A percentile compares a stretch with the other conserved stretches of the same genome.
Evolutionary conservation across 352 stramenopile genomes (phyloP).

Genomic region (Globisporangium barbulae): DNA sequence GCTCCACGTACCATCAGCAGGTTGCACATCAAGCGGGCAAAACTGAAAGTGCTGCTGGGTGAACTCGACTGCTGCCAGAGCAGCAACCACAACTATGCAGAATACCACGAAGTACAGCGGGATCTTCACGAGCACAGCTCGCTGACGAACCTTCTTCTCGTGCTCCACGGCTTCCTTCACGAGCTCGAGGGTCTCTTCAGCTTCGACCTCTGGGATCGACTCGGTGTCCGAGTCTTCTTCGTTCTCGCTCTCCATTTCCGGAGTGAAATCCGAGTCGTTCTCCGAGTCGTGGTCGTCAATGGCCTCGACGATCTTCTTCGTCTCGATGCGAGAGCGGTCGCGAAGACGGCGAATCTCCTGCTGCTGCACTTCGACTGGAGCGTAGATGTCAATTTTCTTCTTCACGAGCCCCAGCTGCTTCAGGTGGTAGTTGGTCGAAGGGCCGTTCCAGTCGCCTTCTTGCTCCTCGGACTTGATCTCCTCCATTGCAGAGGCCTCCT

Average conservation of each 20-base stretch:
- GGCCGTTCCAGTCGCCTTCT: slow-evolving; percentile 40
- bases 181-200: slow-evolving; percentile 36
- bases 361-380: slow-evolving; percentile 59
- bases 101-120: slow-evolving; percentile 34
- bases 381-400: slow-evolving; percentile 82
- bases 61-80: slow-evolving; percentile 52
- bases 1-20: slow-evolving; percentile 30
- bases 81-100: slow-evolving; percentile 35
- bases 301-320: slow-evolving; percentile 26
- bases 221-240: slow-evolving; percentile 37
- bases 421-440: slow-evolving; percentile 73
- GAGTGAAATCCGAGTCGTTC: slow-evolving; percentile 58
- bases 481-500: slow-evolving; percentile 9
- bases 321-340: slow-evolving; percentile 52
- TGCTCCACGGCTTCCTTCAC: slow-evolving; percentile 39
- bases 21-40: slow-evolving; percentile 32
- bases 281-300: slow-evolving; percentile 51
- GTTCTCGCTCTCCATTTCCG: slow-evolving; percentile 30
- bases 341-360: slow-evolving; percentile 57
- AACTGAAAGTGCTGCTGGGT: slow-evolving; percentile 50
- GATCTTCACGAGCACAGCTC: slow-evolving; percentile 8
- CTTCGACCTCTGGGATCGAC: slow-evolving; percentile 46
- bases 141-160: slow-evolving; percentile 19
- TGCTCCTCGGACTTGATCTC: slow-evolving; percentile 4
- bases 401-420: slow-evolving; percentile 68